Base-by-base conservation (phyloP, 2,329 filamentous ascomycete species). In the Colletotrichum endophyticum region DNA sequence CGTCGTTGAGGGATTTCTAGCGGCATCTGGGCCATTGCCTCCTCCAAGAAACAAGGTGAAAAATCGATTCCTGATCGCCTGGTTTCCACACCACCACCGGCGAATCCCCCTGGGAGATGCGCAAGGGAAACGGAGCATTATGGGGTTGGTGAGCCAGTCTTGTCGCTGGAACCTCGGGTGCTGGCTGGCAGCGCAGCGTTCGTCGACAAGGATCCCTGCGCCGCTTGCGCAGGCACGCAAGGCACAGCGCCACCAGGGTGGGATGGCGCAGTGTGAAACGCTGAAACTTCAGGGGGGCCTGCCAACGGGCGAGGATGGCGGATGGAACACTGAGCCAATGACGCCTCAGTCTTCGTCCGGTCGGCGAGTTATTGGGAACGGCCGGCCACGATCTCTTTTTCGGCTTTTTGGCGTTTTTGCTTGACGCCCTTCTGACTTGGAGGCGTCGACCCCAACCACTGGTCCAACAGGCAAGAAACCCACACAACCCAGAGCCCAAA, bases 201-300 rank as follows among this genome's bases (percentile, higher is more conserved):
- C 32, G 44, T 36, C 30, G 27, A 49, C 73, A 25, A 59, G 74
- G 73, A 73, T 73, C 32, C 73, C 32, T 34, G 57, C n/a, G 16
- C 73, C 32, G 59, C 77, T 78, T 78, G 77, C 77, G 77, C 77
- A 78, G 77, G 77, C 69, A 78, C 72, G 73, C 59, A 66, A 66
- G 73, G 73, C 70, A 61, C 34, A 39, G 70, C 75, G 62, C 72
- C 77, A 78, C 70, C 59, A 39, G 72, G 61, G 36, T 75, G 72
- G 76, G 69, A 76, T 70, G 76, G 76, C 72, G 62, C 72, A 70
- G 72, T 64, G 25, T 76, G 77, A 78, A 78, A 78, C 77, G 67
- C 75, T 73, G 76, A 78, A 78, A 78, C 72, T 61, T 59, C 77
- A 78, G 70, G 77, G 64, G 72, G 62, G 72, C 59, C 49, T 73